Conservation (phyloP, 306 rosid genomes). For the Purshia tridentata region DNA sequence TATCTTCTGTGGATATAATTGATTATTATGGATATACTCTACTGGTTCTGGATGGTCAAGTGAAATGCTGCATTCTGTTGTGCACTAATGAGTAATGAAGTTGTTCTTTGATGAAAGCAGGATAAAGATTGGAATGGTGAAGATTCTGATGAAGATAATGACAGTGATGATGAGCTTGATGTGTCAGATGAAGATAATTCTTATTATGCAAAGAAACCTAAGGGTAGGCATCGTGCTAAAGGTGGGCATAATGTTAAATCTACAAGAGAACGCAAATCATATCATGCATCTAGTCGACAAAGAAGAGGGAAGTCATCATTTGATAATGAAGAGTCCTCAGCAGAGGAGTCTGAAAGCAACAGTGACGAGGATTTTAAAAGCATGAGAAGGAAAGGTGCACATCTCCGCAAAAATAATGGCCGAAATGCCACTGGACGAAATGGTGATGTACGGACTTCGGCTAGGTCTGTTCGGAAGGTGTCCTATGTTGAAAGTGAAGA, state of each 20-base stretch:
- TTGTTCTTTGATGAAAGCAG: conserved; percentile 48
- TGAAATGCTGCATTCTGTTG: conserved; percentile 25
- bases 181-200: conserved; percentile 77
- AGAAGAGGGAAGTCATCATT: conserved; percentile 68
- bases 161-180: conserved; percentile 62
- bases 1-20: not conserved
- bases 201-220: conserved; percentile 59
- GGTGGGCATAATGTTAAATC: conserved; percentile 51
- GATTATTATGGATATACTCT: conserved; percentile 13
- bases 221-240: conserved; percentile 60
- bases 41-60: conserved; percentile 19
- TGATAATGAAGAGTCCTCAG: conserved; percentile 78
- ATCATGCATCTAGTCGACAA: conserved; percentile 55
- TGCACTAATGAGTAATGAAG: conserved; percentile 11
- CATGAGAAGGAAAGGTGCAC: conserved; percentile 48
- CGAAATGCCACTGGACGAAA: conserved; percentile 50
- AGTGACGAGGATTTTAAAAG: conserved; percentile 71
- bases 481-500: conserved; percentile 99
- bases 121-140: conserved; percentile 85
- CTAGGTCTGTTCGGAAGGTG: conserved; percentile 84
- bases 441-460: conserved; percentile 84
- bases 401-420: conserved; percentile 58
- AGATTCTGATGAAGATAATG: conserved; percentile 75
- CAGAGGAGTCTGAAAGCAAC: conserved; percentile 73
- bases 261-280: conserved; percentile 55